phyloP scores from a whole-genome alignment of 352 stramenopile species.

The Phytophthora sp. region DNA sequence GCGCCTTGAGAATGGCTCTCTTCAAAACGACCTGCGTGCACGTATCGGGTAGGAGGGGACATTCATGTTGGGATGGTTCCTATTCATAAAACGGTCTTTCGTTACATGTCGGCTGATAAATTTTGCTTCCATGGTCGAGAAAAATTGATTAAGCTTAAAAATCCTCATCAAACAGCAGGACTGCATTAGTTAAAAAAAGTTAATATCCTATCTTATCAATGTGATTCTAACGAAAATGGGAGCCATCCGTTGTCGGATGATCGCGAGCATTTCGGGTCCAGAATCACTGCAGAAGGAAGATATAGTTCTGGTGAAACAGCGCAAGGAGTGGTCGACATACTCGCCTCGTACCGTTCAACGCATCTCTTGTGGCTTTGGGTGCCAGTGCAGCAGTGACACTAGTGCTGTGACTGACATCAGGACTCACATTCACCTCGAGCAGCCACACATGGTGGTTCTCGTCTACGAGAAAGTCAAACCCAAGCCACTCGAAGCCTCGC shows the following conservation, averaged over 20 bases:
- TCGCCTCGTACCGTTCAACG: conserved; percentile 39
- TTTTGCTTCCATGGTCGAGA: no score
- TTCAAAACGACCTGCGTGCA: conserved; percentile 58
- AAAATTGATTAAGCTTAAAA: no score
- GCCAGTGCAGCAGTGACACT: conserved; percentile 57
- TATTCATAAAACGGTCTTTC: no score
- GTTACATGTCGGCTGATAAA: no score
- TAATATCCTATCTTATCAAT: background rate
- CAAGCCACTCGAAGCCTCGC: conserved; percentile 87
- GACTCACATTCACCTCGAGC: conserved; percentile 89
- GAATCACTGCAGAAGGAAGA: background rate
- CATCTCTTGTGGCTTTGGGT: conserved; percentile 54
- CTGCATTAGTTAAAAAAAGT: no score
- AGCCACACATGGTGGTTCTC: conserved; percentile 64
- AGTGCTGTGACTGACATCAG: conserved; percentile 86
- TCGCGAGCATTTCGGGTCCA: conserved; percentile 2
- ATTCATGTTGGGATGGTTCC: no score
- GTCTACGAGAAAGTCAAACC: conserved; percentile 85
- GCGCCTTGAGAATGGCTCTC: conserved; percentile 65
- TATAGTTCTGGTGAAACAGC: no score
- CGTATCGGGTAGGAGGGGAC: conserved; percentile 15
- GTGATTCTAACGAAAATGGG: conserved; percentile 1
- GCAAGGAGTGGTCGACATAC: no score
- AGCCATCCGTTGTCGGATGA: conserved; percentile 6
- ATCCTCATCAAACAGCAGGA: no score